Evolutionary conservation across 495 filamentous ascomycete genomes (phyloP), one percentile per base, ranked within the genome.

Genomic region (Trichocladium antarcticum): DNA sequence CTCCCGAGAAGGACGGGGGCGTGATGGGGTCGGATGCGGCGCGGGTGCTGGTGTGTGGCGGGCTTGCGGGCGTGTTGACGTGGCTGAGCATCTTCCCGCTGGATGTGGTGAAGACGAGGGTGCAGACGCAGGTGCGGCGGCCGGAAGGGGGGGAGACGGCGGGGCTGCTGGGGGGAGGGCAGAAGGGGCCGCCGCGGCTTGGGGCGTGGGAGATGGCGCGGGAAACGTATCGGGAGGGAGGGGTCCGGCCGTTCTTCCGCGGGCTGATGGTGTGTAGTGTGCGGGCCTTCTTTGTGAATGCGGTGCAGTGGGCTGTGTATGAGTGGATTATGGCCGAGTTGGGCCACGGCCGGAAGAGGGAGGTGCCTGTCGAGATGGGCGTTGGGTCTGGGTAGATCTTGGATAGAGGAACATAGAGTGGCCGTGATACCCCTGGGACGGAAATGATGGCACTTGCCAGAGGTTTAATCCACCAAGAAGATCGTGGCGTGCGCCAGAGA

Each of bases 61-160:
- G 89, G 10, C 59, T 95, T 40, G 89, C 89, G 6, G 89, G 89
- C 2, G 73, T 92, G 27, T 76, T 82, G 15, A 89, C 85, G 1
- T 95, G 89, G 89, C 74, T 80, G 9, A 87, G 83, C 36, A 78
- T 95, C 15, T 95, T 92, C 54, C 89, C 89, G 14, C 60, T 95
- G 32, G 89, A 95, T 62, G 82, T 95, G 45, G 70, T 95, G 52
- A 96, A 96, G 71, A 95, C 89, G 5, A 64, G 85, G 44, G 74
- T 94, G 38, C 89, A 95, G 62, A 79, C 81, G 6, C 82, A 87
- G 57, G 31, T 14, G 31, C 5, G 10, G 31, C 31, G 3, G 10
- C 5, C 5, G 5, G 31, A 10, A 11, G 31, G 2, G 11, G 43
- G 51, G 22, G 58, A 70, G 39, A 54, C 68, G 34, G 57, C 57